Conservation (phyloP, 371 early-diverging fungal genomes). For the Mucor velutinosus region DNA sequence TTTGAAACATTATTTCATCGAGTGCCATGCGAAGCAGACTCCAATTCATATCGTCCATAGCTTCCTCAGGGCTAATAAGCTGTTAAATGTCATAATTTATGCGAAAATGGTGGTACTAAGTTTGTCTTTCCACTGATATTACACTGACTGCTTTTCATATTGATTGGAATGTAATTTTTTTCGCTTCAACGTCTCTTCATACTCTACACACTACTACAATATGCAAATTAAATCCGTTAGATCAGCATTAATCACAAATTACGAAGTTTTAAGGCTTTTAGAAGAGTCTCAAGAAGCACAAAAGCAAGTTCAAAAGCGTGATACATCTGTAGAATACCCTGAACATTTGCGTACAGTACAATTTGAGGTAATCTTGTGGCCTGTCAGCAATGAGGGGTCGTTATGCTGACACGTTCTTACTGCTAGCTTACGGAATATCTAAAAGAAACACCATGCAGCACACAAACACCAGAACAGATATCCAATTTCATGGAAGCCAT, state of each 20-base stretch:
- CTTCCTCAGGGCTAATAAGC: too few species aligned
- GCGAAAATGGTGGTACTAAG: neutral
- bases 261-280: constrained; percentile 59
- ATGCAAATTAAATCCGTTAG: constrained; percentile 61
- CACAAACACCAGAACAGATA: constrained; percentile 56
- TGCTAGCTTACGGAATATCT: constrained; percentile 53
- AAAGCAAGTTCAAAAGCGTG: constrained; percentile 32
- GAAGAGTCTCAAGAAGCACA: constrained; percentile 50
- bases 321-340: constrained; percentile 42
- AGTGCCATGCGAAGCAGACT: too few species aligned
- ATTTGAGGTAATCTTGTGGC: constrained; percentile 50
- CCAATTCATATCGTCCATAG: too few species aligned
- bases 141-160: neutral
- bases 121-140: neutral
- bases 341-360: constrained; percentile 65
- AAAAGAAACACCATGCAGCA: constrained; percentile 46
- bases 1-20: too few species aligned
- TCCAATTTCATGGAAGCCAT: constrained; percentile 37
- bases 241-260: constrained; percentile 63
- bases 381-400: neutral
- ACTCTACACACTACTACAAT: neutral
- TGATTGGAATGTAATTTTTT: neutral
- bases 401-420: neutral
- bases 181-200: neutral
- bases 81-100: too few species aligned